phyloP scores from a whole-genome alignment of 352 stramenopile genomes.

The Phytopythium delawarense region DNA sequence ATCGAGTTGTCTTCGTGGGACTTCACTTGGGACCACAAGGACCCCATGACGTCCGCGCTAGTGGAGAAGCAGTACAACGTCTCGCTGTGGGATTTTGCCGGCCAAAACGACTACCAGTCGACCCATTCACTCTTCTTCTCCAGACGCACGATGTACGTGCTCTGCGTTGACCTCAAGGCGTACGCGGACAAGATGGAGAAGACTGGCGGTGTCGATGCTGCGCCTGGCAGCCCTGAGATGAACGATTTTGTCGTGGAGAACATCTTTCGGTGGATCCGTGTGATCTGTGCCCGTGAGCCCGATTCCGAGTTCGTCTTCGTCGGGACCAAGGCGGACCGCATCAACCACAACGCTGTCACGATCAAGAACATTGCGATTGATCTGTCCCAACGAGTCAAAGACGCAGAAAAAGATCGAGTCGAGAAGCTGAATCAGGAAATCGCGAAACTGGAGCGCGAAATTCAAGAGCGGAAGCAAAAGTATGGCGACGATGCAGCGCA shows the following conservation, averaged over 20 bases:
- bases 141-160: constrained; percentile 9
- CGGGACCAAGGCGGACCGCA: neutral
- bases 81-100: constrained; percentile 18
- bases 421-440: neutral
- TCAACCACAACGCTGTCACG: neutral
- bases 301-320: neutral
- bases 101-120: constrained; percentile 16
- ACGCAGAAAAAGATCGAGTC: neutral
- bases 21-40: constrained; percentile 13
- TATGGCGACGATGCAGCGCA: neutral
- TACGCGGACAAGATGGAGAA: neutral
- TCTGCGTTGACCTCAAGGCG: constrained; percentile 10
- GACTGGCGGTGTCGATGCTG: neutral
- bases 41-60: neutral
- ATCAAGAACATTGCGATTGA: neutral
- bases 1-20: constrained; percentile 25
- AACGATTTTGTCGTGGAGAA: constrained; percentile 12
- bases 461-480: neutral
- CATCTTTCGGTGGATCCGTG: constrained; percentile 11
- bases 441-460: neutral
- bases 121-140: constrained; percentile 17
- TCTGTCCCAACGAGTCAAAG: neutral
- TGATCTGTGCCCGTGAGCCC: neutral
- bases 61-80: constrained; percentile 5
- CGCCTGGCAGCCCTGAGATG: neutral